phyloP scores from a whole-genome alignment of 2,329 filamentous ascomycete genomes.

The Aotearoamyces nothofagi region DNA sequence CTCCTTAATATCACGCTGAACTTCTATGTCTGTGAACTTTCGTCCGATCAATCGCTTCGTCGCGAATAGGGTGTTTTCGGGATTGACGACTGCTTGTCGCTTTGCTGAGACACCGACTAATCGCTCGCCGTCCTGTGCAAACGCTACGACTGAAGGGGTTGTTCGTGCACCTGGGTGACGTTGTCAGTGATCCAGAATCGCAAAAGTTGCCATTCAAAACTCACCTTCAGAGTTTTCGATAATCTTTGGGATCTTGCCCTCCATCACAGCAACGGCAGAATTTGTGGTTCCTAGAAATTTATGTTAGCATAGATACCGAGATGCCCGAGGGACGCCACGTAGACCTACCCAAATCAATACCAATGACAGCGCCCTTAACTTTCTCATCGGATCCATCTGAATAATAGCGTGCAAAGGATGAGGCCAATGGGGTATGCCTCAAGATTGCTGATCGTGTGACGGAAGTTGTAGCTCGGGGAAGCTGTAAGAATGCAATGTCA shows the following conservation, averaged over 20 bases:
- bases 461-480: constrained; percentile 61
- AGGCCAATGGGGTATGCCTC: constrained; percentile 54
- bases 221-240: constrained; percentile 95
- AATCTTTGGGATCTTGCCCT: constrained; percentile 88
- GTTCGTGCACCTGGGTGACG: constrained; percentile 56
- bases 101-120: constrained; percentile 95
- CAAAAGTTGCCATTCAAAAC: constrained; percentile 9
- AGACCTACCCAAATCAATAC: constrained; percentile 82
- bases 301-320: no score
- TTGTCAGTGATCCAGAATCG: constrained; percentile 4
- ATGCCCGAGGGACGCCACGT: no score
- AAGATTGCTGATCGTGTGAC: constrained; percentile 51
- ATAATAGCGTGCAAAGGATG: constrained; percentile 65
- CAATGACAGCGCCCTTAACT: constrained; percentile 90
- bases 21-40: constrained; percentile 87
- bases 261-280: constrained; percentile 94
- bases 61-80: constrained; percentile 95
- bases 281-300: constrained; percentile 71
- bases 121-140: constrained; percentile 89
- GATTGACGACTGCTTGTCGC: constrained; percentile 96
- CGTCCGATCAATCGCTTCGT: constrained; percentile 98
- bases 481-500: constrained; percentile 30
- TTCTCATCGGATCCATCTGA: constrained; percentile 63
- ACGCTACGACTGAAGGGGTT: constrained; percentile 89
- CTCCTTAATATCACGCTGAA: constrained; percentile 93